Evolutionary conservation across 1,284 basidiomycete genomes (phyloP).

Genomic region (Melampsora allii-populina): DNA sequence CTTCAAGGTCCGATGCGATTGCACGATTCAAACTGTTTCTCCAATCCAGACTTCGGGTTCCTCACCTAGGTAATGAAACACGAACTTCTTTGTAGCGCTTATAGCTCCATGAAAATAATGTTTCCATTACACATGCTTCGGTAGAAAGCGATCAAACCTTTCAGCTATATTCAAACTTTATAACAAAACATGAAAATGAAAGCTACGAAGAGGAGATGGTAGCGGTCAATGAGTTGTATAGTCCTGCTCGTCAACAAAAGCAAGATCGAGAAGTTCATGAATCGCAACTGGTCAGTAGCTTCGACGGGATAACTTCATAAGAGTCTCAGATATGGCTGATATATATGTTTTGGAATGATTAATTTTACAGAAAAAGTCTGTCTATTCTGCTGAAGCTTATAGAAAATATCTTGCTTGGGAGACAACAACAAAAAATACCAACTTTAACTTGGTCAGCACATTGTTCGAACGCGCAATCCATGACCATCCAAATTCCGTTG

Average conservation of each 20-base stretch:
- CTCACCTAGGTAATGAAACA: slow-evolving; percentile 24
- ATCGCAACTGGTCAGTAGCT: slow-evolving; percentile 26
- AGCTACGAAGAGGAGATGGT: slow-evolving; percentile 42
- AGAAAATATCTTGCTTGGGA: slow-evolving; percentile 41
- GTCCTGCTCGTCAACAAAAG: slow-evolving; percentile 33
- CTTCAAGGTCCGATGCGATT: slow-evolving; percentile 18
- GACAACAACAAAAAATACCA: slow-evolving; percentile 9
- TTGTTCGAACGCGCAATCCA: slow-evolving; percentile 38
- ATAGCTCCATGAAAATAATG: background rate
- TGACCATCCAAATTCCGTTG: slow-evolving; percentile 31
- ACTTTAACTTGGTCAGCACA: slow-evolving; percentile 22
- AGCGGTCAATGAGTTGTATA: slow-evolving; percentile 28
- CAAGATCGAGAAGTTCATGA: slow-evolving; percentile 38
- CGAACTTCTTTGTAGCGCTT: background rate
- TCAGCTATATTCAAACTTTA: slow-evolving; percentile 33
- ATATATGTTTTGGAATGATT: too few relatives aligned
- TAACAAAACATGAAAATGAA: slow-evolving; percentile 37
- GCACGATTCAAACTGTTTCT: slow-evolving; percentile 17
- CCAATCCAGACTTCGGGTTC: slow-evolving; percentile 40
- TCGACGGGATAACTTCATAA: background rate
- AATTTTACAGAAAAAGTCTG: slow-evolving; percentile 26
- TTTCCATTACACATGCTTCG: background rate
- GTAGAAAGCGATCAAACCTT: slow-evolving; percentile 36
- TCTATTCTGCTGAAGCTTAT: slow-evolving; percentile 29
- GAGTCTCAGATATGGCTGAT: background rate